These are phyloP conservation scores for Lignosus rhinocerotis DNA, from an alignment of 1,284 basidiomycete species.

Conservation along the genomic window DNA sequence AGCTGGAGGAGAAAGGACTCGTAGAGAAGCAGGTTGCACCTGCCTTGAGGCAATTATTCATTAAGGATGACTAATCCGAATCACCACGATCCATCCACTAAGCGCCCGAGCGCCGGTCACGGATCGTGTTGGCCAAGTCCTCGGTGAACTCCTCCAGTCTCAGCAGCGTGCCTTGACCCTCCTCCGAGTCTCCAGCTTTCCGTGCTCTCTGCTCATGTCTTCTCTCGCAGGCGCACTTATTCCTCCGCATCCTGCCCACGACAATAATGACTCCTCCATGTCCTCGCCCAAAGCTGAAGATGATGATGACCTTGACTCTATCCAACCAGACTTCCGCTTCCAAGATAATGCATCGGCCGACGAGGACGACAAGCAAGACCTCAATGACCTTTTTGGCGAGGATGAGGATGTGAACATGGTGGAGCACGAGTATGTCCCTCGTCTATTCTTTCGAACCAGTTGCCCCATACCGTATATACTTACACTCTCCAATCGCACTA, in stretches of 20 bases:
- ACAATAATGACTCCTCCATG: constrained; percentile 1
- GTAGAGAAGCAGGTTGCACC: no score
- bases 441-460: background rate
- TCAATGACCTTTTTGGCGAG: constrained; percentile 79
- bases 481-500: background rate
- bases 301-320: constrained; percentile 14
- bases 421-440: constrained; percentile 35
- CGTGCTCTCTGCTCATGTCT: constrained; percentile 34
- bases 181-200: no score
- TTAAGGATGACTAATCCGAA: no score
- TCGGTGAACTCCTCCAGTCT: background rate
- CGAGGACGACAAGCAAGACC: constrained; percentile 53
- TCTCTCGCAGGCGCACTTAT: constrained; percentile 43
- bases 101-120: background rate
- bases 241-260: constrained; percentile 13
- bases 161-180: background rate
- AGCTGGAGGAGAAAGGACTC: no score
- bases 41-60: no score
- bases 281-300: constrained; percentile 17
- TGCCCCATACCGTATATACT: background rate
- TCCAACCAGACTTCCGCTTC: constrained; percentile 20
- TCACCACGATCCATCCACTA: no score
- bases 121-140: background rate
- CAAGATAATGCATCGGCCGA: constrained; percentile 6
- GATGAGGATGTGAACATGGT: constrained; percentile 60